phyloP scores from a whole-genome alignment of 768 basidiomycete species.

The Naematelia aurantialba region DNA sequence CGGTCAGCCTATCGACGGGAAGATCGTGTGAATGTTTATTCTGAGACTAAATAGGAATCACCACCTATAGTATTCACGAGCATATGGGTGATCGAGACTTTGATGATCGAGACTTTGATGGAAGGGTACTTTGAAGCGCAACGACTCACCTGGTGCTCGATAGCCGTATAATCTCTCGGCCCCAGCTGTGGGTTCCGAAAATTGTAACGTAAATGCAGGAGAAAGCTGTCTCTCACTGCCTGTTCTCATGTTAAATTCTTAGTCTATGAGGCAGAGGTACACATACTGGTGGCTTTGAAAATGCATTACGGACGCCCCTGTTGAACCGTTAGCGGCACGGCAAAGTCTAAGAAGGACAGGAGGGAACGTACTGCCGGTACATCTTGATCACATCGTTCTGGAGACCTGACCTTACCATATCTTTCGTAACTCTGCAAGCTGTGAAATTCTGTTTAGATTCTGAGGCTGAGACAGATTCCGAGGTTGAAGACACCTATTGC shows the following conservation, averaged over 20 bases:
- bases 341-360: not conserved
- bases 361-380: conserved; percentile 41
- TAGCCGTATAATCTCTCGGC: conserved; percentile 45
- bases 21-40: not conserved
- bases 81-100: too few relatives aligned
- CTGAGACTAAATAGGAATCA: too few relatives aligned
- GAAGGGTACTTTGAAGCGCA: too few relatives aligned
- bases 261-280: conserved; percentile 3
- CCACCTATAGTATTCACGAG: too few relatives aligned
- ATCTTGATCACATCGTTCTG: conserved; percentile 48
- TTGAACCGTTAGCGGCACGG: conserved; percentile 6
- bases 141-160: conserved; percentile 48
- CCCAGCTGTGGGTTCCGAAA: conserved; percentile 42
- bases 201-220: conserved; percentile 44
- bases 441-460: too few relatives aligned
- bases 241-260: conserved; percentile 6
- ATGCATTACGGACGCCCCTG: conserved; percentile 38
- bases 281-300: conserved; percentile 35
- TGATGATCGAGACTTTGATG: too few relatives aligned
- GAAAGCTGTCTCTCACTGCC: conserved; percentile 39
- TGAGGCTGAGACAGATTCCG: too few relatives aligned
- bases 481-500: too few relatives aligned
- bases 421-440: not conserved
- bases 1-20: not conserved
- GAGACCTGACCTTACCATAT: conserved; percentile 42